A percentile compares a stretch with the other conserved stretches of the same genome.
Conservation (phyloP, 306 rosid genomes). For the Trichosanthes truncata region DNA sequence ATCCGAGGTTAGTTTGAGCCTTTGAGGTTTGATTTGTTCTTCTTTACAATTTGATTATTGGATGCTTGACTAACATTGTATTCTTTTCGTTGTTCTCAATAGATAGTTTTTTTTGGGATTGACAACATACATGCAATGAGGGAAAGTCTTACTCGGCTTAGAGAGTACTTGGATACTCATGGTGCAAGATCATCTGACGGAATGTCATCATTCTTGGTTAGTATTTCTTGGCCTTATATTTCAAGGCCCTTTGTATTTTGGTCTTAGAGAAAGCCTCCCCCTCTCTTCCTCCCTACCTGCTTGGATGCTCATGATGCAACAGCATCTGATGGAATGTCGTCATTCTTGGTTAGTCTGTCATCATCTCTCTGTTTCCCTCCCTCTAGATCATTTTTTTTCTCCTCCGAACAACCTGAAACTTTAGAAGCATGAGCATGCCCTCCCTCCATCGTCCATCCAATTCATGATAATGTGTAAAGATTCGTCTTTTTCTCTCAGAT, state of each 20-base stretch:
- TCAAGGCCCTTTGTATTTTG: neutral
- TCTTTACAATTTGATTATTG: constrained; percentile 9
- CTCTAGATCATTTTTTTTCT: neutral
- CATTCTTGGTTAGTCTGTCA: constrained; percentile 68
- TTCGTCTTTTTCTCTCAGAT: neutral
- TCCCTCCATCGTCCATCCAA: neutral
- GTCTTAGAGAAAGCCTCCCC: neutral
- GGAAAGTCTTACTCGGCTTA: constrained; percentile 85
- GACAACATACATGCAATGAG: constrained; percentile 99
- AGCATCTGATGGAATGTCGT: constrained; percentile 95
- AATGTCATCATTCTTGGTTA: constrained; percentile 90
- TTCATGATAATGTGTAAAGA: neutral
- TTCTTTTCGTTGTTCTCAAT: constrained; percentile 14
- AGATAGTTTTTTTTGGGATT: constrained; percentile 91
- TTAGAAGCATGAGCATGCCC: neutral
- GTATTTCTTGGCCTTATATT: constrained; percentile 11
- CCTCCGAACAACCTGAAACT: neutral
- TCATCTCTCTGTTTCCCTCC: neutral
- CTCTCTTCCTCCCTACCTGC: neutral
- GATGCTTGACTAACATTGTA: constrained; percentile 2
- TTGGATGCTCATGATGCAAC: no score
- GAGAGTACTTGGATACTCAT: constrained; percentile 84
- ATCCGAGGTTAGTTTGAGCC: constrained; percentile 57
- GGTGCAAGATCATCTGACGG: constrained; percentile 93
- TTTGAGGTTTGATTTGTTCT: constrained; percentile 18